These are phyloP conservation scores for Plenodomus tracheiphilus DNA, from an alignment of 2,329 filamentous ascomycete genomes.

Conservation along the genomic window DNA sequence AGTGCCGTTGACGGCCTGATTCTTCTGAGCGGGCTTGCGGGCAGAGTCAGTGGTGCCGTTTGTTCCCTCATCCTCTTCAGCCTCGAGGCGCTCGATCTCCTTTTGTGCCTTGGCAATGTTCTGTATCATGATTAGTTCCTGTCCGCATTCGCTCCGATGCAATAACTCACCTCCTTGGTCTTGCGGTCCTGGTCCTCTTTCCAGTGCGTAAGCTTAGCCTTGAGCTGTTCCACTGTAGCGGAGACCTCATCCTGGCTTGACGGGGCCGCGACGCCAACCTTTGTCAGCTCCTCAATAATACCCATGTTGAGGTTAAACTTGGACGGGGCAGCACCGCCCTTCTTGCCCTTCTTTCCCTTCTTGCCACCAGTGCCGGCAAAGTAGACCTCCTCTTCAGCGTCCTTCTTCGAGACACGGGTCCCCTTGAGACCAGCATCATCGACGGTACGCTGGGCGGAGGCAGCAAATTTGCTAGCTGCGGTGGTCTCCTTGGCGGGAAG, in stretches of 20 bases:
- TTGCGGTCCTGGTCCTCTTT: slow-evolving; percentile 86
- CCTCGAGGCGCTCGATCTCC: slow-evolving; percentile 82
- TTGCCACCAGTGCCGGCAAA: slow-evolving; percentile 72
- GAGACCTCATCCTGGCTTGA: slow-evolving; percentile 84
- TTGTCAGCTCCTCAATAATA: slow-evolving; percentile 86
- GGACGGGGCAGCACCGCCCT: slow-evolving; percentile 63
- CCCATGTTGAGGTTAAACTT: slow-evolving; percentile 88
- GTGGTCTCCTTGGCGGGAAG: slow-evolving; percentile 64
- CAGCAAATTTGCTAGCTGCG: slow-evolving; percentile 67
- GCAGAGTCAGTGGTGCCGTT: slow-evolving; percentile 59
- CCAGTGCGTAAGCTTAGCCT: slow-evolving; percentile 89
- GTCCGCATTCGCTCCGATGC: not conserved
- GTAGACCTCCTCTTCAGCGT: slow-evolving; percentile 85
- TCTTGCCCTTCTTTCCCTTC: slow-evolving; percentile 89
- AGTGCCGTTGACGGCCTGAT: slow-evolving; percentile 56
- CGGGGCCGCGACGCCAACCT: slow-evolving; percentile 84
- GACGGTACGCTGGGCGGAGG: slow-evolving; percentile 80
- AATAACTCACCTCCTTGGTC: slow-evolving; percentile 77
- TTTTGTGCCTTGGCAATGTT: slow-evolving; percentile 97
- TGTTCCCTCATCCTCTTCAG: slow-evolving; percentile 65
- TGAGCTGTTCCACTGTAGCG: slow-evolving; percentile 80
- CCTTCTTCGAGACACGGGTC: slow-evolving; percentile 79
- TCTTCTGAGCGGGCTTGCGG: slow-evolving; percentile 57
- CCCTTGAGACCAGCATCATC: slow-evolving; percentile 86
- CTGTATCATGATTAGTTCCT: slow-evolving; percentile 51